Base-by-base conservation (phyloP, 306 rosid genomes). In the Gleditsia sinensis region DNA sequence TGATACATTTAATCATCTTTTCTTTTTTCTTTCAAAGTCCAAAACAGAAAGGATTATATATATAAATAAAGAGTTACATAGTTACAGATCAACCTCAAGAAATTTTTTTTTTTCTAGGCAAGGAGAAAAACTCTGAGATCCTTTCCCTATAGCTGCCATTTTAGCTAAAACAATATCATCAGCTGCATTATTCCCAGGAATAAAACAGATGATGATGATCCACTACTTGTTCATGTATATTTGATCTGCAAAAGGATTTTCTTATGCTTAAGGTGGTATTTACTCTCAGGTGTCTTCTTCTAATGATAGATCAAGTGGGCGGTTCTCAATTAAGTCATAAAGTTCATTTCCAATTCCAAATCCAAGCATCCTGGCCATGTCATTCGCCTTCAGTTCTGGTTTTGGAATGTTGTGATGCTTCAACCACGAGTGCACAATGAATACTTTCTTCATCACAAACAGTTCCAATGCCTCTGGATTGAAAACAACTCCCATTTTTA, bases 341-440 rank as follows among this genome's bases (percentile, higher is more conserved):
- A 94, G 88, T 28, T 90, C 98, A 77, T 88, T 85, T 16, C 95
- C 98, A 78, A 94, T 91, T 20, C 88, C 91, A 50, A 94, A 94
- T n/a, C 98, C 98, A 75, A 91, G 97, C 98, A 94, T 91, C 77
- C 89, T 86, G 74, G 98, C 98, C 98, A 94, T 94, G 81, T 91
- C 88, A 81, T 82, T 79, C 23, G 90, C 59, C 89, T 87, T 94
- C 78, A 85, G 33, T 81, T 87, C 82, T 61, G 98, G 90, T 78
- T 86, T 89, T 27, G 98, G 92, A 80, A 89, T 84, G 76, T 82
- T 66, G 76, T 90, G 94, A 79, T 84, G 84, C 91, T 86, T 91
- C 88, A 94, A 79, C 98, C 98, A 94, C 36, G 87, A 81, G 75
- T 94, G 83, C 53, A 88, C 96, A n/a, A 80, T 75, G 57, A 94